Conservation (phyloP, 2,329 filamentous ascomycete genomes). For the Talaromyces sp. region DNA sequence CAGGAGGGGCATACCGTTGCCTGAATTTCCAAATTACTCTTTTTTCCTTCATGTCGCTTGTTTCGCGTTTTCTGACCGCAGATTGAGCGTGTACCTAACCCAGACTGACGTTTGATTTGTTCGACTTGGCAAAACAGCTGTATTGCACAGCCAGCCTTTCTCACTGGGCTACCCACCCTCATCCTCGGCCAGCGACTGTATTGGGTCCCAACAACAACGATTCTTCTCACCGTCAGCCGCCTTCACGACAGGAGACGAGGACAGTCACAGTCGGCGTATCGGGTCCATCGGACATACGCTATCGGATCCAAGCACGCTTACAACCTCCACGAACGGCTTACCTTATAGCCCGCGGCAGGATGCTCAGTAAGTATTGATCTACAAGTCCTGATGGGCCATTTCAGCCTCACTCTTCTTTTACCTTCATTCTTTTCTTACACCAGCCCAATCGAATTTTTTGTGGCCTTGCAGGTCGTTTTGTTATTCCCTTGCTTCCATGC, state of each 20-base stretch:
- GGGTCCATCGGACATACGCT: slow-evolving; percentile 46
- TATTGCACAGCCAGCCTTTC: slow-evolving; percentile 34
- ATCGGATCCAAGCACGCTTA: slow-evolving; percentile 35
- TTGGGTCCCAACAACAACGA: slow-evolving; percentile 30
- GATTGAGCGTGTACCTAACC: not conserved
- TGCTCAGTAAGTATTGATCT: slow-evolving; percentile 51
- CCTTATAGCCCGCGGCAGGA: slow-evolving; percentile 53
- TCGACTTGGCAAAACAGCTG: slow-evolving; percentile 26
- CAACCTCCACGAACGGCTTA: slow-evolving; percentile 47
- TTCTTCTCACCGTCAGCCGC: slow-evolving; percentile 33
- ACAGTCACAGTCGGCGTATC: slow-evolving; percentile 52
- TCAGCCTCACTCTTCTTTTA: not conserved
- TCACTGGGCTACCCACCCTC: slow-evolving; percentile 36
- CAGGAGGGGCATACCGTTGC: not conserved
- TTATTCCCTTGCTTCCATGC: slow-evolving; percentile 4
- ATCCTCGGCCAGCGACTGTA: slow-evolving; percentile 40
- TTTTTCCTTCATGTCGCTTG: not conserved
- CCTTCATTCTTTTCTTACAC: not conserved
- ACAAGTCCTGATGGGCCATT: not conserved
- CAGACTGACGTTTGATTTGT: not conserved
- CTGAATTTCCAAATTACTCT: not conserved
- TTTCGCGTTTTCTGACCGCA: slow-evolving; percentile 20
- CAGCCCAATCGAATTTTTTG: not conserved
- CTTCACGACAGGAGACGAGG: slow-evolving; percentile 35
- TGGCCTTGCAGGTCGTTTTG: not conserved